Base-by-base conservation (phyloP, 345 rosid species). In the Salix brachista region DNA sequence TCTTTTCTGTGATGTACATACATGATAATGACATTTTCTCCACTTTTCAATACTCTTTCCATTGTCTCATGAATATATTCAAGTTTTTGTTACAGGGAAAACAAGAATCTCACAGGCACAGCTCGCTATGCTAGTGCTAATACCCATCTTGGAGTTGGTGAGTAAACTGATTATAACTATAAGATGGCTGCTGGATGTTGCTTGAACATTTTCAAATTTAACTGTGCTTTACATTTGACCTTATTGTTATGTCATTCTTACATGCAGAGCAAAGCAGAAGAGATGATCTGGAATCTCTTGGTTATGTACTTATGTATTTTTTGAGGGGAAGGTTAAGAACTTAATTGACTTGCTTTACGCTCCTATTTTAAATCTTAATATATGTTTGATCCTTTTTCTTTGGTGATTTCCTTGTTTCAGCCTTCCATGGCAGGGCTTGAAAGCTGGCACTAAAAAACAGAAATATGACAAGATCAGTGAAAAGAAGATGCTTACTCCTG, bases 251-350 rank as follows among this genome's bases (percentile, higher is more conserved):
- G 48, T 19, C 14, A 46, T 10, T 77, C 77, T 69, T 34, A 34
- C 36, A 0, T 80, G 81, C 92, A 96, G 97, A 96, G 82, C 99
- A 96, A 91, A 96, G 99, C 86, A 87, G 99, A 86, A 87, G 99
- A 86, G 99, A 95, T 87, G 98, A 93, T 89, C 87, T 96, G 84
- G 99, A 95, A 85, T 96, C 98, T n/a, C 98, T 96, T 82, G 98
- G 98, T 82, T 93, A 92, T 83, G 96, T 96, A 86, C 89, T 96
- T 39, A 96, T 96, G 97, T 93, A 96, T 83, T 96, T 91, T 86
- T 86, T 96, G 65, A 87, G 97, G 84, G 98, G 99, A 89, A 93
- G 98, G 99, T 96, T 77, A 71, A 39, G 67, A 10, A 37, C 44
- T 65, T 67, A 18, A 67, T 26, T 42, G 69, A 42, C n/a, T 34